Conservation (phyloP, 257 asterid genomes). For the Solanum sejunctum region DNA sequence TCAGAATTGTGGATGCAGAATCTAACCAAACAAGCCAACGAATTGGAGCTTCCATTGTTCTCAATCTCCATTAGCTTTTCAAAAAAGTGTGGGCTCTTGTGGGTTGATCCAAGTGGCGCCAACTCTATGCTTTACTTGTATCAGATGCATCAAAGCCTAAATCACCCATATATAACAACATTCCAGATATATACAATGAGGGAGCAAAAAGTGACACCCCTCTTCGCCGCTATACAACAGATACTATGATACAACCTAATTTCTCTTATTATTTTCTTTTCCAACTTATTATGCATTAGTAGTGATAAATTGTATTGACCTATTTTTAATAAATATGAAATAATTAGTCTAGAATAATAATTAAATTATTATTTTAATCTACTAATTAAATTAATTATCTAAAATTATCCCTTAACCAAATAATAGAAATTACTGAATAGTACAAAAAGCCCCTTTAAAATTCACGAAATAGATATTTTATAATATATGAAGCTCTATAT, state of each 20-base stretch:
- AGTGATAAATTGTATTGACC: too few species aligned
- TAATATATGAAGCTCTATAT: too few species aligned
- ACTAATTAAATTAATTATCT: too few species aligned
- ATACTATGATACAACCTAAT: slow-evolving; percentile 54
- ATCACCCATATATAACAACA: slow-evolving; percentile 89
- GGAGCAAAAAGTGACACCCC: slow-evolving; percentile 90
- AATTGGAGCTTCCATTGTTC: slow-evolving; percentile 54
- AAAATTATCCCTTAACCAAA: too few species aligned
- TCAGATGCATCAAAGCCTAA: slow-evolving; percentile 47
- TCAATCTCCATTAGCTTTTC: slow-evolving; percentile 90
- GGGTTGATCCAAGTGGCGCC: slow-evolving; percentile 57
- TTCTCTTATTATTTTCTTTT: slow-evolving; percentile 18
- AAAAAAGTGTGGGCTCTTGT: slow-evolving; percentile 86
- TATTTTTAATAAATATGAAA: too few species aligned
- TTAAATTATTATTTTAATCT: too few species aligned
- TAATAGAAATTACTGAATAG: too few species aligned
- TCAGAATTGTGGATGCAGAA: not conserved
- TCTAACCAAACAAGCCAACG: not conserved
- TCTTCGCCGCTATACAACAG: slow-evolving; percentile 60
- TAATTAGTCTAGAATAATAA: too few species aligned
- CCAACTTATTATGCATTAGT: too few species aligned
- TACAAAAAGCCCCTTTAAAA: too few species aligned
- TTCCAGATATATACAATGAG: slow-evolving; percentile 68
- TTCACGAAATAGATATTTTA: too few species aligned
- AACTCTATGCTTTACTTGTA: slow-evolving; percentile 22